Conservation (phyloP, 23 red algal genomes). For the Agarophyton chilense region DNA sequence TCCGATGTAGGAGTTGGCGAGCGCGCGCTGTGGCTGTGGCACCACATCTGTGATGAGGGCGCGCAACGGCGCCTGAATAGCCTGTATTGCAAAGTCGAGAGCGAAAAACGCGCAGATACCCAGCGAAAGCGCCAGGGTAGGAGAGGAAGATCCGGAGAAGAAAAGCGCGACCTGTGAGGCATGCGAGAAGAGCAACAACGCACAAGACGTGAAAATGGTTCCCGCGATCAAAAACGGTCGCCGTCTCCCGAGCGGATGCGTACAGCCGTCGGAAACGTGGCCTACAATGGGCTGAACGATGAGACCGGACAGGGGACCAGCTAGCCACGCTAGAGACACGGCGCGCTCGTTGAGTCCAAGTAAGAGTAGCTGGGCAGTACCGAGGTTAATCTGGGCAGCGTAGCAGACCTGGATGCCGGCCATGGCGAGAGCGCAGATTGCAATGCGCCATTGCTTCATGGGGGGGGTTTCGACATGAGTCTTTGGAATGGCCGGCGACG, state of each 20-base stretch:
- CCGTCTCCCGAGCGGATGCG: constrained; percentile 71
- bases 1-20: constrained; percentile 84
- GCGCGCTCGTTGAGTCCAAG: constrained; percentile 62
- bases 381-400: constrained; percentile 88
- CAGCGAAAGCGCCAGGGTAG: constrained; percentile 51
- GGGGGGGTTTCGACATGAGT: background rate
- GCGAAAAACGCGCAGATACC: constrained; percentile 84
- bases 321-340: constrained; percentile 88
- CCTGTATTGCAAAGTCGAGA: constrained; percentile 96
- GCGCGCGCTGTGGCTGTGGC: constrained; percentile 61
- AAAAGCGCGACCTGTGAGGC: constrained; percentile 21
- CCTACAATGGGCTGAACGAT: constrained; percentile 90
- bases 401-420: constrained; percentile 83
- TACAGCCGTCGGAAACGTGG: constrained; percentile 71
- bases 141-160: background rate
- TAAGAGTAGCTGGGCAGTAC: constrained; percentile 64
- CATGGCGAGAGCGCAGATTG: constrained; percentile 51
- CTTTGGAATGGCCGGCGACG: constrained; percentile 8
- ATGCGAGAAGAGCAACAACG: constrained; percentile 74
- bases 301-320: constrained; percentile 87
- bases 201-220: constrained; percentile 69
- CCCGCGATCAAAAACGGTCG: constrained; percentile 87
- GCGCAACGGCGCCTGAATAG: constrained; percentile 90
- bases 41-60: constrained; percentile 86
- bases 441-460: constrained; percentile 42